phyloP scores from a whole-genome alignment of 169 alveolate species.

The Cryptosporidium bovis region DNA sequence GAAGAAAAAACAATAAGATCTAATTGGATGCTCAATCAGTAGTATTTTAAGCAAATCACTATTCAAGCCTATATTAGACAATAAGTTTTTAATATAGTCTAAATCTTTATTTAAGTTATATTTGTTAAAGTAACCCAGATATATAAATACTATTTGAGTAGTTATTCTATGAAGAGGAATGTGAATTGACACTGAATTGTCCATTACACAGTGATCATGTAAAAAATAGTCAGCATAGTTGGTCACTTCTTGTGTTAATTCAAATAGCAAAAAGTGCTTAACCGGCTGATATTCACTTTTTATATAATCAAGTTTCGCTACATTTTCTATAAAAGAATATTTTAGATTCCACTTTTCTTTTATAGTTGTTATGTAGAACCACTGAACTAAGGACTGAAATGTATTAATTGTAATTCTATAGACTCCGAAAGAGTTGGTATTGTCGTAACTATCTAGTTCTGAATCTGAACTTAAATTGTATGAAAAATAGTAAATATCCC shows the following conservation, averaged over 20 bases:
- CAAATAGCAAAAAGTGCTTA: conserved; percentile 2
- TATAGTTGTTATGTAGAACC: conserved; percentile 13
- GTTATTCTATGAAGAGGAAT: conserved; percentile 46
- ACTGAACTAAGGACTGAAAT: conserved; percentile 36
- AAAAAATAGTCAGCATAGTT: background rate
- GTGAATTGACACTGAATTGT: conserved; percentile 18
- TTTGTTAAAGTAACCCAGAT: conserved; percentile 8
- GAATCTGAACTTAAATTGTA: background rate
- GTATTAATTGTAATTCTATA: conserved; percentile 23
- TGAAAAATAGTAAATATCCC: background rate
- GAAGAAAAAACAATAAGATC: conserved; percentile 63
- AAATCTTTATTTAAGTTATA: background rate
- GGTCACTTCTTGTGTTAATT: background rate
- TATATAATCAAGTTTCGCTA: background rate
- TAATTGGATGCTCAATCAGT: conserved; percentile 33
- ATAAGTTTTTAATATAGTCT: background rate
- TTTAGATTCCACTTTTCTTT: conserved; percentile 39
- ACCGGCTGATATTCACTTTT: background rate
- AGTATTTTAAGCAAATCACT: conserved; percentile 11
- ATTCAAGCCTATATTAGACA: conserved; percentile 4
- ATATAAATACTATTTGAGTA: conserved; percentile 10
- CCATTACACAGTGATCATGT: background rate
- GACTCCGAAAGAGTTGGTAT: background rate
- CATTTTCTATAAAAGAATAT: background rate
- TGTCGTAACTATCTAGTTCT: background rate